phyloP scores from a whole-genome alignment of 1,284 basidiomycete species.

The Pholiota adiposa region DNA sequence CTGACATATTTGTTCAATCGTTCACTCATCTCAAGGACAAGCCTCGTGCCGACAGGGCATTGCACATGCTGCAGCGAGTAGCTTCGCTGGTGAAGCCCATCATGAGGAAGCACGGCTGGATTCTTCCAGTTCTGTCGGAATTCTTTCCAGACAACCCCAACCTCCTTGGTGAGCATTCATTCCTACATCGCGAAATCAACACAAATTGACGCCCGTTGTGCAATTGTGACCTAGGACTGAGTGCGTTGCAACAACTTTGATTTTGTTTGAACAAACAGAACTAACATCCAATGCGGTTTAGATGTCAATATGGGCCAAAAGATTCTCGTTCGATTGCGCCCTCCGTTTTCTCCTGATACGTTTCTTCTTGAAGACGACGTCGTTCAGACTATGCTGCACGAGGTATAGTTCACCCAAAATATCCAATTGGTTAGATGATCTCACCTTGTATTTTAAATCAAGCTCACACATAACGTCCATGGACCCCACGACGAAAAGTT shows the following conservation, averaged over 20 bases:
- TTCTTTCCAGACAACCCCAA: conserved; percentile 81
- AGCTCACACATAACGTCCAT: conserved; percentile 89
- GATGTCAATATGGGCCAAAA: conserved; percentile 80
- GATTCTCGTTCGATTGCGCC: conserved; percentile 81
- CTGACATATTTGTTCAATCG: conserved; percentile 58
- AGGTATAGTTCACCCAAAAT: conserved; percentile 48
- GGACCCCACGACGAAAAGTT: conserved; percentile 86
- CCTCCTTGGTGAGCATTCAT: conserved; percentile 63
- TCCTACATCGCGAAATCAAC: not conserved
- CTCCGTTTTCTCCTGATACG: conserved; percentile 64
- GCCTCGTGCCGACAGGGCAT: conserved; percentile 63
- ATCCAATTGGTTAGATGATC: not conserved
- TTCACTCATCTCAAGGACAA: conserved; percentile 71
- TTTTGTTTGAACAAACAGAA: no score
- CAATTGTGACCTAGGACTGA: conserved; percentile 37
- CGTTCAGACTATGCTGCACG: conserved; percentile 83
- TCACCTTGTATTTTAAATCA: conserved; percentile 2
- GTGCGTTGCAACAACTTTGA: conserved; percentile 35
- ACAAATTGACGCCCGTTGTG: not conserved
- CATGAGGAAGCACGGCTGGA: conserved; percentile 84
- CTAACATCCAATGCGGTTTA: conserved; percentile 30
- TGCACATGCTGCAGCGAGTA: conserved; percentile 70
- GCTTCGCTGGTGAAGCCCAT: conserved; percentile 88
- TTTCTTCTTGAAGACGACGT: conserved; percentile 81
- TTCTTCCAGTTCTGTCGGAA: conserved; percentile 81